Base-by-base conservation (phyloP, 257 asterid species). In the Fraxinus americana region DNA sequence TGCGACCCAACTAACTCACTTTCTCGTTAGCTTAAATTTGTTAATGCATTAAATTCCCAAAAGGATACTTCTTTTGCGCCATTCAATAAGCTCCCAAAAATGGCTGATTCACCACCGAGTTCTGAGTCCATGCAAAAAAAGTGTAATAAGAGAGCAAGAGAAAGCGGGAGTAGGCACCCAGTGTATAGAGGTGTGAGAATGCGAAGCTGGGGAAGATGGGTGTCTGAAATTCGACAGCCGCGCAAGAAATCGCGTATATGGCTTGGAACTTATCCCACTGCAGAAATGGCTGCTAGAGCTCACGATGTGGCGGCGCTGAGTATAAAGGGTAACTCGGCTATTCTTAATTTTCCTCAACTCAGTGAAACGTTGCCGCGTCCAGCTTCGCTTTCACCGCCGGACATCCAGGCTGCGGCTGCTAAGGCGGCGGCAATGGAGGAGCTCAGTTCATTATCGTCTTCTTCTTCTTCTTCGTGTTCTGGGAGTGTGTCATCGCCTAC, bases 131-230 rank as follows among this genome's bases (percentile, higher is more conserved):
- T 13, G 30, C 7, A 7, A 34, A 79, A 73, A 11, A 48, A 34
- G 8, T 7, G 50, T 13, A 78, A 45, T 71, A 77, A 80, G 14
- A 77, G 81, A 11, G 72, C 29, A 0, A 80, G 39, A 1, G 76
- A 72, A 0, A 82, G 80, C 14, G 91, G 89, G 5, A 80, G 72
- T 12, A 89, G 80, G 72, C 92, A 90, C 17, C 92, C 92, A 8
- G 72, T 91, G 11, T 91, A 91, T 82, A 78, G 96, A 16, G 96
- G 96, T 0, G 96, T 91, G 29, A 80, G 96, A 38, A 91, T 85
- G 94, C 76, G 96, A 3, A 88, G 92, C 81, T 91, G 96, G 96
- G 96, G 96, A 7, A 91, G 88, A 83, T 91, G 94, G 94, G 96
- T 91, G 0, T 91, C 96, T 13, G 96, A 91, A 72, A 91, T 91